These are phyloP conservation scores for Leccinellum albellum DNA, from an alignment of 768 basidiomycete species.

Conservation along the genomic window DNA sequence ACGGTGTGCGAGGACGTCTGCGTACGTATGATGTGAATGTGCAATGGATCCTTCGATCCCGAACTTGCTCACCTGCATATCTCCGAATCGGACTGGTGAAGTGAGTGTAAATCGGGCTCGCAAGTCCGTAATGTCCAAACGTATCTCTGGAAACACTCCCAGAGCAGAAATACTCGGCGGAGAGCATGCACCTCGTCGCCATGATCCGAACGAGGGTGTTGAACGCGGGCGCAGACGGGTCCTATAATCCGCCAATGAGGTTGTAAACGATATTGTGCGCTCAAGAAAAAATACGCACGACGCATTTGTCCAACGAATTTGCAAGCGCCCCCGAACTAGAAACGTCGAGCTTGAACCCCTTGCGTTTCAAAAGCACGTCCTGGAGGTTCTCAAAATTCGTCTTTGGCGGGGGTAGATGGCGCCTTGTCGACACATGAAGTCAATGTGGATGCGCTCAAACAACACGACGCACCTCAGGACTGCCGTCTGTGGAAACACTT, in stretches of 20 bases:
- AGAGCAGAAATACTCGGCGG: slow-evolving; percentile 95
- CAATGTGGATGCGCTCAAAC: slow-evolving; percentile 1
- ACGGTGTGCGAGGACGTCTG: slow-evolving; percentile 91
- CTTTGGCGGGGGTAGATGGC: slow-evolving; percentile 72
- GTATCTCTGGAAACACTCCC: slow-evolving; percentile 89
- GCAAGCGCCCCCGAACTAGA: slow-evolving; percentile 90
- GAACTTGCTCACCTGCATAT: slow-evolving; percentile 65
- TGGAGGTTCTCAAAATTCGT: slow-evolving; percentile 95
- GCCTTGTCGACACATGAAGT: not conserved
- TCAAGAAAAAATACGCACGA: slow-evolving; percentile 47
- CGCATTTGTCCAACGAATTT: slow-evolving; percentile 79
- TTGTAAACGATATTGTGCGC: not conserved
- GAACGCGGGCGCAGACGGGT: slow-evolving; percentile 81
- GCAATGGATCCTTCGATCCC: not conserved
- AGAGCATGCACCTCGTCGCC: slow-evolving; percentile 95
- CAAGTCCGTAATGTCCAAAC: slow-evolving; percentile 74
- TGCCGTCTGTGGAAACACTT: slow-evolving; percentile 93
- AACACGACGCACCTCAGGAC: slow-evolving; percentile 63
- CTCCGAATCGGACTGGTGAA: slow-evolving; percentile 61
- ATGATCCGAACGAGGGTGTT: slow-evolving; percentile 98
- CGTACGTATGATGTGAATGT: not conserved
- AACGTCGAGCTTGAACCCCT: slow-evolving; percentile 80
- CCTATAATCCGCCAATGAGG: slow-evolving; percentile 43
- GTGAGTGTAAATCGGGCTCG: not conserved
- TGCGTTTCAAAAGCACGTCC: slow-evolving; percentile 84